These are phyloP conservation scores for Protostelium mycophagum DNA, from an alignment of 78 protist genomes.

Conservation along the genomic window DNA sequence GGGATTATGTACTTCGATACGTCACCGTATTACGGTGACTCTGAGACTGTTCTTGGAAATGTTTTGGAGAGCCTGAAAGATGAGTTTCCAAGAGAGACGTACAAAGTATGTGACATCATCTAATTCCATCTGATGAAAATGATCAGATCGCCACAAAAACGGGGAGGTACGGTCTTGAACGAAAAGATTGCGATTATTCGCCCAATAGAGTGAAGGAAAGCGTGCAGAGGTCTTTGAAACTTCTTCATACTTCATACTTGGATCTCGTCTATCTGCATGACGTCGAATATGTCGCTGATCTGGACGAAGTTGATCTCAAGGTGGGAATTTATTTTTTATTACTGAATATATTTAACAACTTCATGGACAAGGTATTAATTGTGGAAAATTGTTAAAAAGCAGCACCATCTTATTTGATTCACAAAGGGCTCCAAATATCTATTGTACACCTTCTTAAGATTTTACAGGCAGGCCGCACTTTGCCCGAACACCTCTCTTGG, in stretches of 20 bases:
- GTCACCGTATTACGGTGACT: not conserved
- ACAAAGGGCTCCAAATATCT: too few relatives aligned
- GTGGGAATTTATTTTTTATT: too few relatives aligned
- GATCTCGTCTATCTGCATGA: not conserved
- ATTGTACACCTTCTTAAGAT: too few relatives aligned
- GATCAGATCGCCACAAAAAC: not conserved
- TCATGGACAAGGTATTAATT: too few relatives aligned
- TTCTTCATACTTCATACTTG: not conserved
- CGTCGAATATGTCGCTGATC: not conserved
- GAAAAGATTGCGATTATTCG: not conserved
- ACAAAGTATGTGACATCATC: not conserved
- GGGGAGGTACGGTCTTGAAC: not conserved
- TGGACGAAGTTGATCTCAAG: not conserved
- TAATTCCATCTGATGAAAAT: not conserved
- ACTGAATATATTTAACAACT: too few relatives aligned
- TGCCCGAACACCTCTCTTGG: too few relatives aligned
- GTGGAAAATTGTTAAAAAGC: too few relatives aligned
- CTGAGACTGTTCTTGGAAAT: not conserved
- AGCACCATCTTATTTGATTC: too few relatives aligned
- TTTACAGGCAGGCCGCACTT: too few relatives aligned
- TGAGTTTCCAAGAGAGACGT: not conserved
- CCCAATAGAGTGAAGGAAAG: not conserved
- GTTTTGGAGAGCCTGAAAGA: not conserved
- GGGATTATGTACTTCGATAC: not conserved
- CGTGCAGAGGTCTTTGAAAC: not conserved